Evolutionary conservation across 1,139 yeast genomes (phyloP), one percentile per base, ranked within the genome.

Genomic region (Nematodospora anomalae): DNA sequence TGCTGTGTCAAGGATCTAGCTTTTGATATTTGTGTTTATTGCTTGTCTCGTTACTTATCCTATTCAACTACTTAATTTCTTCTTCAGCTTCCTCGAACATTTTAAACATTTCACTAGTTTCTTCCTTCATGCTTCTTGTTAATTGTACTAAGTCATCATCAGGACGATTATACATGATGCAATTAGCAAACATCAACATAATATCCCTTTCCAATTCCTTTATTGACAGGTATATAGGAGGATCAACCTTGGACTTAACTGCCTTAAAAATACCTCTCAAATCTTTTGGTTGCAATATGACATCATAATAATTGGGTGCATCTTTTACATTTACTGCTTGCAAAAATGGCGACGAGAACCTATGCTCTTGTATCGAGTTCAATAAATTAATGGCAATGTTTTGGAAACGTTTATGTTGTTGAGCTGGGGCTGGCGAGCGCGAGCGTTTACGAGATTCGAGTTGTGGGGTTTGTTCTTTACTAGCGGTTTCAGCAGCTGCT

Each of bases 161-260:
- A 46, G 78, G 73, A 43, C 77, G 76, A 56, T 85, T 86, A 58
- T 81, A 85, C 94, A 86, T 85, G 11, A 84, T 74, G 24, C 92
- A 86, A 57, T 86, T 86, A 35, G 92, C 85, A 62, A 83, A 83
- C 94, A 86, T 84, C 37, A 81, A 64, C 67, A 81, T 74, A 27
- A 86, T 64, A 44, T 83, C 87, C 38, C 84, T 66, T 50, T 85
- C 89, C 18, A 86, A 62, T 40, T 81, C 80, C 35, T 73, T 68
- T 28, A 85, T 74, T 46, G 71, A 69, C 1, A 79, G 80, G 39
- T 79, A 80, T 13, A 48, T 55, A 1, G 70, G 67, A 2, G 61
- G 58, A n/a, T 58, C 62, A 2, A 44, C 43, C 41, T 68, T 71
- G 55, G 54, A 63, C 47, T 80, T 81, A 22, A 84, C 71, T 43